Conservation (phyloP, 139 green algal species). For the Zygnema circumcarinatum region DNA sequence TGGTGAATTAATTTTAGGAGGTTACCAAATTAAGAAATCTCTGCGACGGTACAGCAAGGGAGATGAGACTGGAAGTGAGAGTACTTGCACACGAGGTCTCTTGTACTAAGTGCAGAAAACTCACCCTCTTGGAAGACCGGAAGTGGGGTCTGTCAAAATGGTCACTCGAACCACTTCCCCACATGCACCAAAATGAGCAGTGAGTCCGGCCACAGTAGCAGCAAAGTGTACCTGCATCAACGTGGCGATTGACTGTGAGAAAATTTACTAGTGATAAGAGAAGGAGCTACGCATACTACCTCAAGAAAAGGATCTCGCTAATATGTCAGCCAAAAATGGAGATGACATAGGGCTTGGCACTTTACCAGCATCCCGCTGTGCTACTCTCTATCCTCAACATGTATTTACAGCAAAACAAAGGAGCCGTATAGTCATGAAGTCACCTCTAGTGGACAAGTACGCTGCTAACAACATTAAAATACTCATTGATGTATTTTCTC, state of each 20-base stretch:
- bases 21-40: too few relatives aligned
- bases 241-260: not conserved
- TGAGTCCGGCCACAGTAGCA: slow-evolving; percentile 4
- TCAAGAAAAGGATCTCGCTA: not conserved
- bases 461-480: too few relatives aligned
- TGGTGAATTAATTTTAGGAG: too few relatives aligned
- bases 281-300: not conserved
- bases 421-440: too few relatives aligned
- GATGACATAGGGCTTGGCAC: too few relatives aligned
- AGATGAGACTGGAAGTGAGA: not conserved
- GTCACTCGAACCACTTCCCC: slow-evolving; percentile 1
- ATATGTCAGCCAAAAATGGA: slow-evolving; percentile 3
- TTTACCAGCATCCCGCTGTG: too few relatives aligned
- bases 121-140: slow-evolving; percentile 18
- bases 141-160: not conserved
- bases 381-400: too few relatives aligned
- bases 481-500: too few relatives aligned
- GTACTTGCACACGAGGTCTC: too few relatives aligned
- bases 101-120: too few relatives aligned
- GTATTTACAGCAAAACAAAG: too few relatives aligned
- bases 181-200: slow-evolving; percentile 14
- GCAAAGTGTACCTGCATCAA: slow-evolving; percentile 40
- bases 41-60: not conserved
- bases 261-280: not conserved
- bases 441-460: too few relatives aligned